A percentile compares a stretch with the other conserved stretches of the same genome.
Evolutionary conservation across 768 basidiomycete species (phyloP).

Genomic region (Tremella yokohamensis): DNA sequence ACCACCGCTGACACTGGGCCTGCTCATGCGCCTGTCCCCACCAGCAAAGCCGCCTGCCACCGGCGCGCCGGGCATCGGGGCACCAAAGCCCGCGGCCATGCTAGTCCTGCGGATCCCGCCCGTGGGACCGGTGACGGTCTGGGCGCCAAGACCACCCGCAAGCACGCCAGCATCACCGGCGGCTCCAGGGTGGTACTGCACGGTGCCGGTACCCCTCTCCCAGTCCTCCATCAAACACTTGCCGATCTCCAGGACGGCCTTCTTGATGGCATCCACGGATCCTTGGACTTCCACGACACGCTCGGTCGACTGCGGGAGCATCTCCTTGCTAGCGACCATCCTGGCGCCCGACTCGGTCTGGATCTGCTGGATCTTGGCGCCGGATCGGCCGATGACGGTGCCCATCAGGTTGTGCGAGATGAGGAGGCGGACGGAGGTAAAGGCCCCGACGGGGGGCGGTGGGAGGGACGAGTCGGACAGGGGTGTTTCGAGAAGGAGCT

Average conservation of each 20-base stretch:
- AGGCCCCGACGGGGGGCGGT: conserved; percentile 63
- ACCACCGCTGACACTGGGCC: conserved; percentile 59
- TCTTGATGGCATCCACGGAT: conserved; percentile 82
- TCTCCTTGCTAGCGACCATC: conserved; percentile 98
- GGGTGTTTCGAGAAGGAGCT: conserved; percentile 73
- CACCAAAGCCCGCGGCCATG: conserved; percentile 40
- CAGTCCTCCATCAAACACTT: conserved; percentile 94
- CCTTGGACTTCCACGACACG: conserved; percentile 98
- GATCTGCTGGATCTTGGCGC: conserved; percentile 98
- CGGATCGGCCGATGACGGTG: conserved; percentile 91
- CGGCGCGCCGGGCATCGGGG: conserved; percentile 10
- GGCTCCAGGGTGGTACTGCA: conserved; percentile 91
- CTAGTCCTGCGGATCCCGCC: conserved; percentile 48
- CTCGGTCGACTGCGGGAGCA: conserved; percentile 98
- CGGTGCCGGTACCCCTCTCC: conserved; percentile 89
- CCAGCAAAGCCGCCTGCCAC: conserved; percentile 4
- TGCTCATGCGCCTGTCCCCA: conserved; percentile 33
- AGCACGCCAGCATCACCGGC: conserved; percentile 54
- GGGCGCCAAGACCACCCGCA: conserved; percentile 50
- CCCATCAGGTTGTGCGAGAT: conserved; percentile 99
- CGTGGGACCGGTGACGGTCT: conserved; percentile 49
- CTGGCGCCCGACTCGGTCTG: conserved; percentile 93
- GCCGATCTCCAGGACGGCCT: conserved; percentile 91
- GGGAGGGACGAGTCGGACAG: conserved; percentile 68
- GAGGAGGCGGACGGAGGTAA: conserved; percentile 87